phyloP scores from a whole-genome alignment of 1,139 yeast species.

The Zygoascus meyerae region DNA sequence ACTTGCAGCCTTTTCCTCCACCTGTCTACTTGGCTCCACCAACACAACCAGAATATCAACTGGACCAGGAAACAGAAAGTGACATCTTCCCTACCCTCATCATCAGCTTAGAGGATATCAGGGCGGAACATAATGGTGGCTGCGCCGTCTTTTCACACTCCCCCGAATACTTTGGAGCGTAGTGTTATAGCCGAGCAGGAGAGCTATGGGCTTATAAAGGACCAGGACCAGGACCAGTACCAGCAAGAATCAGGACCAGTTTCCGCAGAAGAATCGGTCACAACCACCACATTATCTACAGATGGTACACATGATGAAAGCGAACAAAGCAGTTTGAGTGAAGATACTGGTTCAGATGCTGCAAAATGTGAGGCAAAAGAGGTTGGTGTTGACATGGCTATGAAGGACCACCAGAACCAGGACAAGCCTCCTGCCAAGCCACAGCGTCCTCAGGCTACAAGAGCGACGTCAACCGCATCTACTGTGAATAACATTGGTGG shows the following conservation, averaged over 20 bases:
- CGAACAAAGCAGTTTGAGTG: slow-evolving; percentile 1
- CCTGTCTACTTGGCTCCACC: no score
- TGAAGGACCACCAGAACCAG: neutral
- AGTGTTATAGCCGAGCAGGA: slow-evolving; percentile 10
- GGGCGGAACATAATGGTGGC: neutral
- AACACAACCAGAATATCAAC: no score
- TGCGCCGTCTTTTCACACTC: slow-evolving; percentile 8
- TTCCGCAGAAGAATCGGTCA: neutral
- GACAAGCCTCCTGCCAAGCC: neutral
- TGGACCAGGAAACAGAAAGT: no score
- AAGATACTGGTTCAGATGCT: neutral
- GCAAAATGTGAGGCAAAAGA: no score
- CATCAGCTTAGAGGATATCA: no score
- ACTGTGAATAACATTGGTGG: neutral
- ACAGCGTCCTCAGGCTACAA: neutral
- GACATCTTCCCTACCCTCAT: no score
- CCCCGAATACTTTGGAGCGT: slow-evolving; percentile 7
- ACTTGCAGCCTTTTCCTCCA: no score
- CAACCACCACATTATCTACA: no score
- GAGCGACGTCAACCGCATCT: neutral
- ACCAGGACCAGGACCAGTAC: no score
- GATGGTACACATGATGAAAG: no score
- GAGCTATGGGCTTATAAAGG: slow-evolving; percentile 4
- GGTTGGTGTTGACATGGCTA: no score
- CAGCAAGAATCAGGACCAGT: neutral